A percentile compares a stretch with the other conserved stretches of the same genome.
Conservation (phyloP, 371 early-diverging fungal species). For the Actinomortierella ambigua region DNA sequence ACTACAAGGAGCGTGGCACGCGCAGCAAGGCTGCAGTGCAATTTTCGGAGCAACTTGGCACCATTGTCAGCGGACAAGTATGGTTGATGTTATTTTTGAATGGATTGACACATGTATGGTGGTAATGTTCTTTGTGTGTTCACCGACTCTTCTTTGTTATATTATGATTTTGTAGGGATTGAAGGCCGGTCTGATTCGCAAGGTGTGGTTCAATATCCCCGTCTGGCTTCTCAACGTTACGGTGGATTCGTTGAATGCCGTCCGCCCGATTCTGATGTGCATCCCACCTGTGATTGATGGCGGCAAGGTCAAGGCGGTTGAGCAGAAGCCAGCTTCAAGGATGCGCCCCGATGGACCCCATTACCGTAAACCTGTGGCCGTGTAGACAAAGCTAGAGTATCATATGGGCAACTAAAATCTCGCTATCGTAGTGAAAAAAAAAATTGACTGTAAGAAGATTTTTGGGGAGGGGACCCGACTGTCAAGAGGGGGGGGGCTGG, state of each 20-base stretch:
- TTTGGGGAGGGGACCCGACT: too few species aligned
- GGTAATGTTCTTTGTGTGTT: too few species aligned
- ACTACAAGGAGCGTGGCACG: constrained; percentile 21
- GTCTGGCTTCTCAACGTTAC: constrained; percentile 20
- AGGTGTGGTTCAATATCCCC: constrained; percentile 36
- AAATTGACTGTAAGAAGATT: too few species aligned
- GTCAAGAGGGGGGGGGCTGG: too few species aligned
- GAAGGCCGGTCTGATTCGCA: constrained; percentile 5
- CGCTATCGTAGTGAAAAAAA: too few species aligned
- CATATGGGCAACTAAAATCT: too few species aligned
- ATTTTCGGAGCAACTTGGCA: constrained; percentile 27
- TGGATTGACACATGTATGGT: too few species aligned
- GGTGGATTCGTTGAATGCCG: constrained; percentile 19
- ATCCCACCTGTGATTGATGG: constrained; percentile 26
- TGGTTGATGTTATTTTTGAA: constrained; percentile 17
- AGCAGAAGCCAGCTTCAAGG: constrained; percentile 12
- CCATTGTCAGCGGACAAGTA: constrained; percentile 25
- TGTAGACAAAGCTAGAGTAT: too few species aligned
- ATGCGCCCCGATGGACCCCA: constrained; percentile 4
- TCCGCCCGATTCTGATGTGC: constrained; percentile 28
- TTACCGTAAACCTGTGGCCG: too few species aligned
- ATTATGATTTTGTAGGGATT: too few species aligned
- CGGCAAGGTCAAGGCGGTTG: constrained; percentile 25
- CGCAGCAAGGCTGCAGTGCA: constrained; percentile 36
- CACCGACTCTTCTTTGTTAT: too few species aligned